Base-by-base conservation (phyloP, 2,329 filamentous ascomycete genomes). In the Colletotrichum lini region DNA sequence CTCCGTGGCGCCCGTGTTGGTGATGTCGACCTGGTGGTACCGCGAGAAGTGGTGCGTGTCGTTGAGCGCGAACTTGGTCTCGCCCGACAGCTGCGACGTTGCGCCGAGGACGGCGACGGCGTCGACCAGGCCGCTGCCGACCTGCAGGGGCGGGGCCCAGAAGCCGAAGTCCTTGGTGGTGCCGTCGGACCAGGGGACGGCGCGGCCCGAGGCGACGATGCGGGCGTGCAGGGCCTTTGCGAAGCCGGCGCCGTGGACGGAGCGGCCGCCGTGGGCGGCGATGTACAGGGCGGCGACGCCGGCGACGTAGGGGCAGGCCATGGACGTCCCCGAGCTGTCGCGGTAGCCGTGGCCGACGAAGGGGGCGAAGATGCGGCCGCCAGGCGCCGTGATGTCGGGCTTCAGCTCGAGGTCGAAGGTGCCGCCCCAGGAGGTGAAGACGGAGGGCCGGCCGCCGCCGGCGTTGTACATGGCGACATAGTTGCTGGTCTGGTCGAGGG, bases 251-350 rank as follows among this genome's bases (percentile, higher is more conserved):
- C 72, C 74, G 67, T 85, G 78, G 2, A 79, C 72, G 66, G 78
- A 76, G 21, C 84, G 81, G 4, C 84, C 84, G 4, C 84, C 84
- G 61, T 82, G 78, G 21, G 82, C 75, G 7, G 81, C 79, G 52
- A 86, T 80, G 72, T 83, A 86, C 16, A 87, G 75, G 9, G 84
- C 85, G 2, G 84, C 84, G 26, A 86, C 79, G 8, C 86, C 87
- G 54, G 87, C 86, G 42, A 88, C 80, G 70, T 88, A 87, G 1
- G 87, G 87, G 9, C 84, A 84, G 1, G 87, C 84, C 88, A 90
- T 89, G 1, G 85, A 88, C 0, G 88, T 90, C 52, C 88, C 88
- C 44, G 82, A 85, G 63, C 86, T 78, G 3, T 85, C 80, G 21
- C 82, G 81, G 73, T 88, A 90, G 16, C 72, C 73, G 42, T 80